These are phyloP conservation scores for Macrophomina phaseolina DNA, from an alignment of 2,329 filamentous ascomycete genomes.

Conservation along the genomic window DNA sequence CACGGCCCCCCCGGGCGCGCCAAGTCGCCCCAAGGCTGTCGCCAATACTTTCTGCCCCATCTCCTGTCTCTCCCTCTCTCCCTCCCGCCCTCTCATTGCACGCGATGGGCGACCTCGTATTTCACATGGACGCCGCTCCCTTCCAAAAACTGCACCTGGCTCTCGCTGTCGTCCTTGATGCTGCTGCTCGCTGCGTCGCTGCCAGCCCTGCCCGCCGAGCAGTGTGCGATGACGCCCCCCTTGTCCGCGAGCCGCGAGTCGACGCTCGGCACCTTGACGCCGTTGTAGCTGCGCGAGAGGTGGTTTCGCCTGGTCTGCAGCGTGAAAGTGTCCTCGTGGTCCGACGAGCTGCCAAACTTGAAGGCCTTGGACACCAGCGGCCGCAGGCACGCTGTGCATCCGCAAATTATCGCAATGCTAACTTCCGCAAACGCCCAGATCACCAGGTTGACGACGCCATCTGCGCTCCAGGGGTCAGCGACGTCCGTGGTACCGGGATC, in stretches of 20 bases:
- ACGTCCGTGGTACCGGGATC: neutral
- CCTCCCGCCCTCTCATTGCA: conserved; percentile 6
- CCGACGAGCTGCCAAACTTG: conserved; percentile 29
- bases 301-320: conserved; percentile 9
- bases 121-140: conserved; percentile 19
- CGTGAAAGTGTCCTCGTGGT: conserved; percentile 20
- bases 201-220: neutral
- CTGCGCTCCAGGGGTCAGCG: conserved; percentile 18
- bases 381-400: conserved; percentile 35
- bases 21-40: conserved; percentile 15
- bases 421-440: conserved; percentile 46
- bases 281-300: conserved; percentile 17
- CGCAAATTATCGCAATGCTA: conserved; percentile 42
- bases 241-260: conserved; percentile 9
- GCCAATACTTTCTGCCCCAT: conserved; percentile 12
- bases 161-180: conserved; percentile 30
- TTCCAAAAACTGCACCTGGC: conserved; percentile 31
- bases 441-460: conserved; percentile 41
- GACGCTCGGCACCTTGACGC: conserved; percentile 10
- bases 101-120: conserved; percentile 14
- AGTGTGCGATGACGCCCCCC: neutral
- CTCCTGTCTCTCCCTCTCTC: conserved; percentile 3
- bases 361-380: conserved; percentile 39
- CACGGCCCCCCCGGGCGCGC: conserved; percentile 2
- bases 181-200: conserved; percentile 25